Conservation (phyloP, 345 rosid species). For the Salix brachista region DNA sequence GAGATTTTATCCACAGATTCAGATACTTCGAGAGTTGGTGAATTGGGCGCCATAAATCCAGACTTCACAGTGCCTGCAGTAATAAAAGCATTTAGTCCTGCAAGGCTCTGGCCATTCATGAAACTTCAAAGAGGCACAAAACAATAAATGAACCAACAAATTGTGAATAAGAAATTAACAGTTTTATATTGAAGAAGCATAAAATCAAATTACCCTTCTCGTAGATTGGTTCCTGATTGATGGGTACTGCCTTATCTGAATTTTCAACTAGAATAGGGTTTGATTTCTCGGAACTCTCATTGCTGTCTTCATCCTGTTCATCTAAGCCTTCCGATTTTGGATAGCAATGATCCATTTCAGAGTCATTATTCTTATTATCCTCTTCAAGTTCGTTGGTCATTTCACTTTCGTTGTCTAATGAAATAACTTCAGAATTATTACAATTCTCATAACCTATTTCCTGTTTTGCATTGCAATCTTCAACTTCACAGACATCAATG, state of each 20-base stretch:
- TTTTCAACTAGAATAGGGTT: constrained; percentile 3
- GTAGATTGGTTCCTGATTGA: not conserved
- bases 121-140: not conserved
- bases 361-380: not conserved
- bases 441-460: not conserved
- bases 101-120: not conserved
- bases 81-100: not conserved
- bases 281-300: constrained; percentile 17
- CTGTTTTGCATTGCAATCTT: not conserved
- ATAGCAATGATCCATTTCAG: not conserved
- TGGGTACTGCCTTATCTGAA: constrained; percentile 1
- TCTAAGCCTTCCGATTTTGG: constrained; percentile 13
- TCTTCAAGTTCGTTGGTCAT: not conserved
- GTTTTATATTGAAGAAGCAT: not conserved
- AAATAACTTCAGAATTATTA: not conserved
- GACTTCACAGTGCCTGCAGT: not conserved
- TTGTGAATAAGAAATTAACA: not conserved
- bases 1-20: not conserved
- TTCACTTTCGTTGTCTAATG: not conserved
- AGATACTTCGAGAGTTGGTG: not conserved
- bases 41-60: not conserved
- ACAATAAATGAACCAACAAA: not conserved
- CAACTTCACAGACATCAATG: not conserved
- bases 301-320: constrained; percentile 10
- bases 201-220: constrained; percentile 23